These are phyloP conservation scores for Helminthosporium solani DNA, from an alignment of 2,329 filamentous ascomycete genomes.

Conservation along the genomic window DNA sequence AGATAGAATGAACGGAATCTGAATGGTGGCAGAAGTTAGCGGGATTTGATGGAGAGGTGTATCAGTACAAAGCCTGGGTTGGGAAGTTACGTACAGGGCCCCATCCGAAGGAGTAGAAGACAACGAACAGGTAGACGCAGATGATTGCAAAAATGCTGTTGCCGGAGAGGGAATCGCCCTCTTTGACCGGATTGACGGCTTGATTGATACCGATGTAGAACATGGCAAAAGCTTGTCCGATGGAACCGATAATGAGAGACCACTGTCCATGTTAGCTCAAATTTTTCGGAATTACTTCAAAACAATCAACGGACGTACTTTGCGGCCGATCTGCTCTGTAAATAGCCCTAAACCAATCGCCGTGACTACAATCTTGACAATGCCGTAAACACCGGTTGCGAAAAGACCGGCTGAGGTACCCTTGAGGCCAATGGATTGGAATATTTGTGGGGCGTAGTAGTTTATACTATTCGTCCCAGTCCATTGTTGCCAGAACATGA, in stretches of 20 bases:
- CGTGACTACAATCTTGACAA: slow-evolving; percentile 49
- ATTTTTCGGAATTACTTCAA: not conserved
- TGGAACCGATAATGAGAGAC: slow-evolving; percentile 45
- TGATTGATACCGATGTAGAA: slow-evolving; percentile 36
- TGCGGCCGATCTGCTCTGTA: slow-evolving; percentile 49
- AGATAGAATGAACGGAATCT: slow-evolving; percentile 46
- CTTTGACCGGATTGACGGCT: slow-evolving; percentile 36
- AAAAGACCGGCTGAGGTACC: slow-evolving; percentile 45
- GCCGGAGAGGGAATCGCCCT: slow-evolving; percentile 34
- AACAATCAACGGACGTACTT: slow-evolving; percentile 25
- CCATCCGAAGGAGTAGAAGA: slow-evolving; percentile 51
- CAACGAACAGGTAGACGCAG: slow-evolving; percentile 53
- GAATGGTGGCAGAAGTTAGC: too few relatives aligned
- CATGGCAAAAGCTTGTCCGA: slow-evolving; percentile 49
- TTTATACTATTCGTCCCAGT: slow-evolving; percentile 42
- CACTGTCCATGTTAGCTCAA: slow-evolving; percentile 23
- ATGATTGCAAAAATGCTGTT: slow-evolving; percentile 50
- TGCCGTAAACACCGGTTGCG: slow-evolving; percentile 50
- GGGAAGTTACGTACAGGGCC: slow-evolving; percentile 29
- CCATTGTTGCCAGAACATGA: slow-evolving; percentile 50
- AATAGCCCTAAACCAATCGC: slow-evolving; percentile 47
- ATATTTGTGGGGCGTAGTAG: slow-evolving; percentile 49
- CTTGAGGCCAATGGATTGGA: slow-evolving; percentile 44
- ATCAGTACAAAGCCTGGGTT: too few relatives aligned
- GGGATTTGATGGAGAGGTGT: too few relatives aligned